Evolutionary conservation across 768 basidiomycete species (phyloP).

Genomic region (Mycena sanguinolenta): DNA sequence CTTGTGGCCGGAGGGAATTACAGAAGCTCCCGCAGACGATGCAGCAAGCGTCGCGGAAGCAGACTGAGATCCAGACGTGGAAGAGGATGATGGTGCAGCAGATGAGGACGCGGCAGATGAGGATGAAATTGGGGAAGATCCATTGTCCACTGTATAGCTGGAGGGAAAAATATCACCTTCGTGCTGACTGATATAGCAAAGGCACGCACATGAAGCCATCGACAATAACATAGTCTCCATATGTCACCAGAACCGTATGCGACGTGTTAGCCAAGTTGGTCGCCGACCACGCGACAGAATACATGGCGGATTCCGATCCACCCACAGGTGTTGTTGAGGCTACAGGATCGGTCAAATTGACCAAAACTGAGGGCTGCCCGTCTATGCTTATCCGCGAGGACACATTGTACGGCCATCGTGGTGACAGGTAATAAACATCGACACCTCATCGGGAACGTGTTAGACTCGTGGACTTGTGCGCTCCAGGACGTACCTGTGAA

Average conservation of each 20-base stretch:
- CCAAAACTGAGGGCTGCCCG: not conserved
- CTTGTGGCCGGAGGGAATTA: not conserved
- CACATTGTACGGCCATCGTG: not conserved
- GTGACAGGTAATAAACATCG: conserved; percentile 42
- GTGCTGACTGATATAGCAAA: not conserved
- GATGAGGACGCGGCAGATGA: not conserved
- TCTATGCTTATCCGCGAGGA: not conserved
- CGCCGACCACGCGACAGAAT: not conserved
- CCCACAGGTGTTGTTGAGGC: not conserved
- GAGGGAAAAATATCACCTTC: not conserved
- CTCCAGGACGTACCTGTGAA: conserved; percentile 53
- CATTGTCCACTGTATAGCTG: conserved; percentile 2
- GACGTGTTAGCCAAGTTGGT: not conserved
- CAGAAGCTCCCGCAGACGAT: not conserved
- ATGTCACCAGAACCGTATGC: conserved; percentile 18
- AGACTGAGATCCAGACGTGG: not conserved
- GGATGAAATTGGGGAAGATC: not conserved
- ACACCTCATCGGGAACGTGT: conserved; percentile 41
- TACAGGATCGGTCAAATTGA: not conserved
- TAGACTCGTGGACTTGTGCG: not conserved
- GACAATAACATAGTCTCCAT: conserved; percentile 8
- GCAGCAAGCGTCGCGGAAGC: not conserved
- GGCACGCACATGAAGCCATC: conserved; percentile 34
- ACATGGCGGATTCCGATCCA: not conserved
- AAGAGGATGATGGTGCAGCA: no score